Conservation (phyloP, 75 land plant genomes). For the Larix kaempferi region DNA sequence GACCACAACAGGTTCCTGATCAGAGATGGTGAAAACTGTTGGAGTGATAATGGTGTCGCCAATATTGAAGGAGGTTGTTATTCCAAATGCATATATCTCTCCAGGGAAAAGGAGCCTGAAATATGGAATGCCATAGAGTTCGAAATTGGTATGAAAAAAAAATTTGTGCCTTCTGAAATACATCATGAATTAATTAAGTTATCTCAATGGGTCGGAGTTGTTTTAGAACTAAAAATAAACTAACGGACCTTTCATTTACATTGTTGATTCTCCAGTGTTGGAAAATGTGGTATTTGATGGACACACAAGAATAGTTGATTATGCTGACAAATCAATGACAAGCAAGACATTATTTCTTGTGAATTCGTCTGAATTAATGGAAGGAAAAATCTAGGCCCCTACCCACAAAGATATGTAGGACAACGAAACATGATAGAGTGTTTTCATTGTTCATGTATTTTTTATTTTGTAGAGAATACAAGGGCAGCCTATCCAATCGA, state of each 20-base stretch:
- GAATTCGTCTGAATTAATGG: no score
- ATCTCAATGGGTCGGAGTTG: no score
- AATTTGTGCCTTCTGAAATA: neutral
- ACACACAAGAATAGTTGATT: slow-evolving; percentile 81
- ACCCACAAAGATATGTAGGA: no score
- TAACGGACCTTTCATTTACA: neutral
- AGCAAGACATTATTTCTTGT: slow-evolving; percentile 21
- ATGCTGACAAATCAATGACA: slow-evolving; percentile 78
- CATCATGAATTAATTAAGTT: no score
- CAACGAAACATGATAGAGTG: no score
- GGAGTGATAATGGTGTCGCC: slow-evolving; percentile 94
- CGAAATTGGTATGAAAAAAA: slow-evolving; percentile 62
- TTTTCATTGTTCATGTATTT: no score
- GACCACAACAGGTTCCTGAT: slow-evolving; percentile 83
- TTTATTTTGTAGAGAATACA: no score
- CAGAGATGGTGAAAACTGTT: slow-evolving; percentile 97
- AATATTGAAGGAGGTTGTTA: slow-evolving; percentile 99
- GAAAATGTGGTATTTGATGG: slow-evolving; percentile 96
- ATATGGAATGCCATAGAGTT: slow-evolving; percentile 97
- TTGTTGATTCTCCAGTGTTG: slow-evolving; percentile 43
- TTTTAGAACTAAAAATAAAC: neutral
- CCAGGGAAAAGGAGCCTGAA: slow-evolving; percentile 89
- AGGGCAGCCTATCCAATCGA: no score
- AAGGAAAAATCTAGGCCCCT: no score
- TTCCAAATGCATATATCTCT: slow-evolving; percentile 92